Percentiles rank a stretch among this genome's conserved stretches.
Evolutionary conservation across 345 rosid species (phyloP).

Genomic region (Anacardium occidentale): DNA sequence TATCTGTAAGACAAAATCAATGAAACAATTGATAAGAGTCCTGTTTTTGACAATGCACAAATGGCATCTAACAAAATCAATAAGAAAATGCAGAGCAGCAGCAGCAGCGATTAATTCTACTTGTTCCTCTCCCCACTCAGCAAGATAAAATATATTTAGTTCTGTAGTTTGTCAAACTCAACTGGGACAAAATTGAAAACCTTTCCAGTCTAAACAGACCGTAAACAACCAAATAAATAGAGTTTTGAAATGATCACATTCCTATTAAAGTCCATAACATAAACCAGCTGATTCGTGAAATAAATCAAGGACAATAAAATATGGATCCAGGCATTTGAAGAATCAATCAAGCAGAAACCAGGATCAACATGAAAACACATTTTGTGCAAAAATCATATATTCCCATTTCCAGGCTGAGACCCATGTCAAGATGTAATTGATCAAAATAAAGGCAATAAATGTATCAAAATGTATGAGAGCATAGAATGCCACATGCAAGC

Average conservation of each 20-base stretch:
- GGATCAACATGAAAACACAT: not conserved
- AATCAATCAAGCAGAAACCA: not conserved
- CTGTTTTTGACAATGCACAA: not conserved
- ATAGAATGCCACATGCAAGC: not conserved
- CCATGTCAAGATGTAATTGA: not conserved
- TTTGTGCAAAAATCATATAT: not conserved
- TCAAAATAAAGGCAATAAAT: not conserved
- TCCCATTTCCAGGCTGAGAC: not conserved
- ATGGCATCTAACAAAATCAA: not conserved
- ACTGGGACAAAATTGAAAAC: too few species aligned
- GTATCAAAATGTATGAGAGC: not conserved
- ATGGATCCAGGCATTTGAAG: not conserved
- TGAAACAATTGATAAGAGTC: not conserved
- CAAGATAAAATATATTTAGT: not conserved
- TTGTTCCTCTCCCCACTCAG: not conserved
- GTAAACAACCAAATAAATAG: not conserved
- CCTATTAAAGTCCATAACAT: not conserved
- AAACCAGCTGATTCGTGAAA: not conserved
- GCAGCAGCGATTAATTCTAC: not conserved
- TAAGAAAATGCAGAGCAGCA: not conserved
- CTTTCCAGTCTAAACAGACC: too few species aligned
- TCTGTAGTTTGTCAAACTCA: not conserved
- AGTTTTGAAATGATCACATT: not conserved
- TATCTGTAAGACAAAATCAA: conserved; percentile 23
- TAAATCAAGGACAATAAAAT: not conserved